phyloP scores from a whole-genome alignment of 805 yeast genomes.

The Candida takata region DNA sequence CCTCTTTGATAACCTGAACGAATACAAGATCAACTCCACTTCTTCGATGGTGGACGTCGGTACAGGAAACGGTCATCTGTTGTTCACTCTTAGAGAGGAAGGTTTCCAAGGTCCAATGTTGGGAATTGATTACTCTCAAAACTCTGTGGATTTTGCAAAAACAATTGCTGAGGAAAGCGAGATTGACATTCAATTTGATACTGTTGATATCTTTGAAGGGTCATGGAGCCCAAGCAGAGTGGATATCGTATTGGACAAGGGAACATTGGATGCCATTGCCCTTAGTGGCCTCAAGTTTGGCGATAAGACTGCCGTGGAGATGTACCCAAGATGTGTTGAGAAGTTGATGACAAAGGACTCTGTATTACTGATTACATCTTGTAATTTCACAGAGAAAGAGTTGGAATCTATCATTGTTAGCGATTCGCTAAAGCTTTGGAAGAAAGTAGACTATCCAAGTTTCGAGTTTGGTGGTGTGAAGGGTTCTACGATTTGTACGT shows the following conservation, averaged over 20 bases:
- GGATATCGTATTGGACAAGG: conserved; percentile 84
- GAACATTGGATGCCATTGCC: conserved; percentile 96
- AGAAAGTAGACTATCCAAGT: conserved; percentile 65
- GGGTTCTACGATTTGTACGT: conserved; percentile 83
- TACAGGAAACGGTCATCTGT: conserved; percentile 91
- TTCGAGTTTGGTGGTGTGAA: conserved; percentile 85
- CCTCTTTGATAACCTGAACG: conserved; percentile 43
- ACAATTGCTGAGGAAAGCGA: conserved; percentile 42
- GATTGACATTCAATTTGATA: conserved; percentile 44
- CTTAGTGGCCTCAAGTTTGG: conserved; percentile 54
- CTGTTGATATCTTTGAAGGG: conserved; percentile 58
- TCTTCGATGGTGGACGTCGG: conserved; percentile 71
- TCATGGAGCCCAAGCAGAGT: conserved; percentile 30
- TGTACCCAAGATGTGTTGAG: conserved; percentile 56
- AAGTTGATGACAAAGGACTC: conserved; percentile 49
- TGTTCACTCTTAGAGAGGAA: conserved; percentile 63
- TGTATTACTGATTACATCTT: conserved; percentile 75
- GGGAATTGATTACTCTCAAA: conserved; percentile 84
- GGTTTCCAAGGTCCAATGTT: conserved; percentile 49
- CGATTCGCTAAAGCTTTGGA: conserved; percentile 48
- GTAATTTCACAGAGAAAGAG: conserved; percentile 87
- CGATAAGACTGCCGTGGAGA: conserved; percentile 42
- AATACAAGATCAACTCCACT: conserved; percentile 24
- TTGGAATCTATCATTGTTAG: conserved; percentile 46
- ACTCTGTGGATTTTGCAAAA: conserved; percentile 71